Evolutionary conservation across 176 grass and related monocot species (phyloP).

Genomic region (Oryza glaberrima): DNA sequence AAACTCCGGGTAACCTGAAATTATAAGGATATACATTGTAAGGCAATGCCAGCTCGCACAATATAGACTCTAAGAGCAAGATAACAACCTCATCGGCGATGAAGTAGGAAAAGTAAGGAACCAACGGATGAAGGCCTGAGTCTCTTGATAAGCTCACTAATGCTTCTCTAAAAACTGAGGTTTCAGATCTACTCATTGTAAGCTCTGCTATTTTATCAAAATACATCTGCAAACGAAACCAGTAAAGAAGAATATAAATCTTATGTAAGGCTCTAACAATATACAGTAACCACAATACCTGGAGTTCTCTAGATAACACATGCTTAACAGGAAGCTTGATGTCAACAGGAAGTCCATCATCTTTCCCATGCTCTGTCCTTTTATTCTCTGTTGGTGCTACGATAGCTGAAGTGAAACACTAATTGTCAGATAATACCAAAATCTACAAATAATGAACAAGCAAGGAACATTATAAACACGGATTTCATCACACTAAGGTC

Average conservation of each 20-base stretch:
- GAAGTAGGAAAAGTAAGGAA: constrained; percentile 99
- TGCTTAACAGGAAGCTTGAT: constrained; percentile 98
- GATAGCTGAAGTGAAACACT: constrained; percentile 62
- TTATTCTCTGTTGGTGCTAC: constrained; percentile 68
- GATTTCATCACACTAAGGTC: constrained; percentile 14
- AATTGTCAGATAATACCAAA: constrained; percentile 35
- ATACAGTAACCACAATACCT: constrained; percentile 45
- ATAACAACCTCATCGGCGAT: constrained; percentile 75
- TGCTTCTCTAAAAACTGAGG: constrained; percentile 74
- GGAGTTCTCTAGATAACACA: constrained; percentile 88
- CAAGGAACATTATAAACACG: neutral
- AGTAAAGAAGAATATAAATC: constrained; percentile 44
- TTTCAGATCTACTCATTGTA: constrained; percentile 76
- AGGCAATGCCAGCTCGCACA: constrained; percentile 21
- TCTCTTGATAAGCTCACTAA: constrained; percentile 92
- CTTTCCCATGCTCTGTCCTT: constrained; percentile 71
- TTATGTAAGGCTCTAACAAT: neutral
- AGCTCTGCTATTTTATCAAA: constrained; percentile 97
- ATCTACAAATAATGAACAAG: neutral
- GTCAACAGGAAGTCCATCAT: constrained; percentile 77
- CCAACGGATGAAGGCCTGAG: constrained; percentile 86
- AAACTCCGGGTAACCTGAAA: constrained; percentile 92
- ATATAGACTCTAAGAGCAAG: neutral
- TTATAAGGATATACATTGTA: constrained; percentile 30
- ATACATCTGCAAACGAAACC: constrained; percentile 72